Percentiles rank a stretch among this genome's conserved stretches.
These are phyloP conservation scores for Diaporthe batatas DNA, from an alignment of 2,329 filamentous ascomycete species.

Conservation along the genomic window DNA sequence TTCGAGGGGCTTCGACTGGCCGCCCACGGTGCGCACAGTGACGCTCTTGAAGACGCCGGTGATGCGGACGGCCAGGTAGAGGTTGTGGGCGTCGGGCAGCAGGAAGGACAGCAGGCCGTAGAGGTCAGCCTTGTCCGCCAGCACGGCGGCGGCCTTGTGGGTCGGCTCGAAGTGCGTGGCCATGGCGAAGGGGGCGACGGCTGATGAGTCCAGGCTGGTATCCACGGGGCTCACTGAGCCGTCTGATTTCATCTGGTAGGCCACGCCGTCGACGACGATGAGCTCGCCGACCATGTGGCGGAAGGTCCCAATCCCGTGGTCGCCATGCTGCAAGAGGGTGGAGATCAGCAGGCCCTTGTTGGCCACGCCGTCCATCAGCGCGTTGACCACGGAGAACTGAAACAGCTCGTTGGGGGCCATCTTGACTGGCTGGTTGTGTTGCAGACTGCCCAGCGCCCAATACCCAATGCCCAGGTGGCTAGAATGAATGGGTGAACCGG, in stretches of 20 bases:
- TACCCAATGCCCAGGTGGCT: neutral
- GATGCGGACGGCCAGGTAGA: slow-evolving; percentile 50
- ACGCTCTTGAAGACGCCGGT: slow-evolving; percentile 49
- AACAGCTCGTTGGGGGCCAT: slow-evolving; percentile 52
- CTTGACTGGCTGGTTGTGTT: neutral
- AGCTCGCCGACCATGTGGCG: slow-evolving; percentile 53
- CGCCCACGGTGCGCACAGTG: slow-evolving; percentile 51
- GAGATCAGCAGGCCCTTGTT: slow-evolving; percentile 49
- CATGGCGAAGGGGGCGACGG: slow-evolving; percentile 52
- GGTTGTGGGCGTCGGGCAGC: slow-evolving; percentile 48
- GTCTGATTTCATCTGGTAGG: slow-evolving; percentile 54
- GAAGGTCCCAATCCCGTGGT: slow-evolving; percentile 54
- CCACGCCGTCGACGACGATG: slow-evolving; percentile 51
- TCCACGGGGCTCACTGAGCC: slow-evolving; percentile 48
- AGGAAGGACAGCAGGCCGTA: slow-evolving; percentile 44
- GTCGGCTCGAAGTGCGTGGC: slow-evolving; percentile 51
- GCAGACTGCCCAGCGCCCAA: too few species aligned
- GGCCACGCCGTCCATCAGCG: slow-evolving; percentile 53
- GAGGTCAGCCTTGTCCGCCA: slow-evolving; percentile 50
- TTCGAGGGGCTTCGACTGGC: slow-evolving; percentile 49
- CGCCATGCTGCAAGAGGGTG: slow-evolving; percentile 49
- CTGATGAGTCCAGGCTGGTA: slow-evolving; percentile 42
- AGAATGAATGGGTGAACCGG: neutral
- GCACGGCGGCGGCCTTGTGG: slow-evolving; percentile 37
- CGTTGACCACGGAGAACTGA: slow-evolving; percentile 53